Conservation (phyloP, 768 basidiomycete genomes). For the Austroboletus eburneus region DNA sequence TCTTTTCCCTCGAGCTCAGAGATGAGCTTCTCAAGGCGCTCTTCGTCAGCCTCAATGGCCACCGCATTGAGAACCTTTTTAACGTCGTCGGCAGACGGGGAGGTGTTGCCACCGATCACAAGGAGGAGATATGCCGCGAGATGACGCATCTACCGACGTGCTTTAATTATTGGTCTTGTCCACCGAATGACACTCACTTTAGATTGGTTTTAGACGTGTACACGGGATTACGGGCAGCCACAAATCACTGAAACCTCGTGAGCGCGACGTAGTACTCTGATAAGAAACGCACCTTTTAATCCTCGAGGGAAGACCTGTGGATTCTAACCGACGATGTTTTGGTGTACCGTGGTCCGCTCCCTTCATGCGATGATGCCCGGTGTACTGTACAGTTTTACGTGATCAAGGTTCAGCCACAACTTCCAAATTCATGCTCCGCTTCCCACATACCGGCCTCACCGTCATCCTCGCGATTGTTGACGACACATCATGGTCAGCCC, state of each 20-base stretch:
- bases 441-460: conserved; percentile 7
- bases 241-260: conserved; percentile 67
- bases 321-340: conserved; percentile 76
- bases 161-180: neutral
- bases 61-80: conserved; percentile 82
- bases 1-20: conserved; percentile 91
- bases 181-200: conserved; percentile 39
- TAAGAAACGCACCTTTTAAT: conserved; percentile 58
- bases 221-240: conserved; percentile 64
- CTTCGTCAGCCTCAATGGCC: conserved; percentile 85
- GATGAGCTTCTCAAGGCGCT: conserved; percentile 76
- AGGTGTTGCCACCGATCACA: conserved; percentile 87
- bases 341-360: conserved; percentile 14
- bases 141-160: conserved; percentile 67
- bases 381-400: conserved; percentile 64
- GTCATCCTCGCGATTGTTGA: conserved; percentile 23
- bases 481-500: conserved; percentile 33
- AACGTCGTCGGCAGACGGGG: conserved; percentile 82
- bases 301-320: conserved; percentile 90
- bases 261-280: neutral
- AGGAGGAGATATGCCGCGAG: conserved; percentile 97
- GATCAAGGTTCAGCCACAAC: conserved; percentile 39
- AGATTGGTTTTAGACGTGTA: conserved; percentile 27
- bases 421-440: conserved; percentile 32
- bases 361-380: conserved; percentile 13